These are phyloP conservation scores for Colletotrichum australisinense DNA, from an alignment of 2,329 filamentous ascomycete species.

Conservation along the genomic window DNA sequence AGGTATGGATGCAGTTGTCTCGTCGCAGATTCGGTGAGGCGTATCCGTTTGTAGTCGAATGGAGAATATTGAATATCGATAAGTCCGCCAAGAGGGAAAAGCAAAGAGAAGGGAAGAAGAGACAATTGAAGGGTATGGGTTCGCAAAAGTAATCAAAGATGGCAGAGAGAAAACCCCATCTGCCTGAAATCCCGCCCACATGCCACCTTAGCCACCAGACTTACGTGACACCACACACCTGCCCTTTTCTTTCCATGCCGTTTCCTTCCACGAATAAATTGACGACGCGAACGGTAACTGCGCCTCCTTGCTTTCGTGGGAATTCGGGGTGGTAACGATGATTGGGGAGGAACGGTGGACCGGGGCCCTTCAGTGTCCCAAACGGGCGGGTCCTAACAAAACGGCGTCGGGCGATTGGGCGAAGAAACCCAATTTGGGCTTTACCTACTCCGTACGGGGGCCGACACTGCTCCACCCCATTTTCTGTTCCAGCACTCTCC, in stretches of 20 bases:
- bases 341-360: not conserved
- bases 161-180: not conserved
- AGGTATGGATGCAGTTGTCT: not conserved
- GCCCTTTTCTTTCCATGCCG: not conserved
- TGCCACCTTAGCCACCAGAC: conserved; percentile 15
- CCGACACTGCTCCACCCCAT: conserved; percentile 13
- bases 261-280: not conserved
- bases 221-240: conserved; percentile 3
- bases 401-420: conserved; percentile 27
- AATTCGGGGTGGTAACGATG: not conserved
- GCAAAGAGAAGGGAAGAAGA: not conserved
- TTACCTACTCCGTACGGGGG: not conserved
- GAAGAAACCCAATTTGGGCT: conserved; percentile 7
- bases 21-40: not conserved
- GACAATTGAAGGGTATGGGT: not conserved
- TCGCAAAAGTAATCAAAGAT: not conserved
- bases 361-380: not conserved
- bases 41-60: not conserved
- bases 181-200: conserved; percentile 14
- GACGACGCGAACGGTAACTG: conserved; percentile 27
- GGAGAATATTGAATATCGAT: not conserved
- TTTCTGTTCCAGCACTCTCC: conserved; percentile 24
- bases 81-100: not conserved
- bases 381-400: conserved; percentile 25
- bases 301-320: conserved; percentile 33